Evolutionary conservation across 225 moss, liverwort and hornwort genomes (phyloP).

Genomic region (Physcomitrium patens): DNA sequence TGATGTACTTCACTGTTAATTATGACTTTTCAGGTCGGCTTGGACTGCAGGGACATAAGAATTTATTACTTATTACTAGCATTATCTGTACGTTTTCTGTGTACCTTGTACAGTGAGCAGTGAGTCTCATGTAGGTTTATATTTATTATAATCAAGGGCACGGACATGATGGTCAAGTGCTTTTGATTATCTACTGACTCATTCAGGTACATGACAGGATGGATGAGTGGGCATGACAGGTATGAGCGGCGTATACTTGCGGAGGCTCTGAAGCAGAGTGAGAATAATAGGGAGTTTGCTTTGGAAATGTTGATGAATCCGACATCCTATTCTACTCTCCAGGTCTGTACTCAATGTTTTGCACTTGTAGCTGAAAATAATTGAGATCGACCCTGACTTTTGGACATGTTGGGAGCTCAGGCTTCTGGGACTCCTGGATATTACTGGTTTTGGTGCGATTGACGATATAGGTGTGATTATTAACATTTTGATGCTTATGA

Average conservation of each 20-base stretch:
- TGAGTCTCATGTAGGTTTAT: conserved; percentile 14
- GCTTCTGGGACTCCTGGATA: not conserved
- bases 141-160: conserved; percentile 35
- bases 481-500: no score
- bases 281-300: conserved; percentile 80
- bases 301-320: conserved; percentile 88
- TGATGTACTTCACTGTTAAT: conserved; percentile 14
- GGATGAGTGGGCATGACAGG: conserved; percentile 75
- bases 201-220: conserved; percentile 54
- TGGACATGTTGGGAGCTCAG: conserved; percentile 9
- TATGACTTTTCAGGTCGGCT: conserved; percentile 10
- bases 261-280: conserved; percentile 87
- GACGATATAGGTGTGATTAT: conserved; percentile 3
- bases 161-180: conserved; percentile 44
- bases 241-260: conserved; percentile 74
- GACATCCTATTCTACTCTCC: conserved; percentile 68
- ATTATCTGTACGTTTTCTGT: conserved; percentile 5
- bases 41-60: conserved; percentile 1
- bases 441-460: not conserved
- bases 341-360: conserved; percentile 46
- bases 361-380: not conserved
- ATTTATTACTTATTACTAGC: not conserved
- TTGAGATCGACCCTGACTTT: not conserved
- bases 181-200: conserved; percentile 48
- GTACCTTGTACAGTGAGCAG: conserved; percentile 14